Evolutionary conservation across 192 early-diverging fungal species (phyloP).

Genomic region (Backusella mclennaniae): DNA sequence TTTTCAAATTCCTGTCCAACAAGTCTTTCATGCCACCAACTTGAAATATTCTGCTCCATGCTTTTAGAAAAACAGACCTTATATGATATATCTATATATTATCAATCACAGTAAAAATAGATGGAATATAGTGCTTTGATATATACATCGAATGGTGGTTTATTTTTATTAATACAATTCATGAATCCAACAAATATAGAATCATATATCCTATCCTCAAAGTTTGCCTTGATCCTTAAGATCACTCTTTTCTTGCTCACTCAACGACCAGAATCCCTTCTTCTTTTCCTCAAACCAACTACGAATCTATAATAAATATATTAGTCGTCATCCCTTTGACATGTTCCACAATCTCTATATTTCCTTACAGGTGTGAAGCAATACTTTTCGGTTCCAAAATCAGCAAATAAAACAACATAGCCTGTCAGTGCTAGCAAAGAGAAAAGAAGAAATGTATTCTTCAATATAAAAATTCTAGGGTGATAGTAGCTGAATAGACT

Average conservation of each 20-base stretch:
- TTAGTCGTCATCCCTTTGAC: neutral
- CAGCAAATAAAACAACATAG: conserved; percentile 36
- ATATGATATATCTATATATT: too few relatives aligned
- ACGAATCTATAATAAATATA: conserved; percentile 15
- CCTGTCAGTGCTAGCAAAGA: conserved; percentile 14
- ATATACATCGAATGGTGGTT: neutral
- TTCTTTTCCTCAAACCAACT: conserved; percentile 29
- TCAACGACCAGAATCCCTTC: conserved; percentile 24
- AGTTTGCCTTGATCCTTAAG: conserved; percentile 31
- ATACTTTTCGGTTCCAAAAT: conserved; percentile 32
- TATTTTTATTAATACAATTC: neutral
- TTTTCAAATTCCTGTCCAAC: conserved; percentile 3
- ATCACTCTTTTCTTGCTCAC: conserved; percentile 22
- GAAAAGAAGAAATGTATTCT: neutral
- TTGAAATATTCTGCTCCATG: too few relatives aligned
- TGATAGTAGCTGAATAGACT: neutral
- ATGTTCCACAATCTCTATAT: too few relatives aligned
- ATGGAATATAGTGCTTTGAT: neutral
- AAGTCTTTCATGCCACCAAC: neutral
- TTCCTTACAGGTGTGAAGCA: conserved; percentile 24
- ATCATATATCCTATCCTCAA: neutral
- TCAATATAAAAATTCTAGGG: neutral
- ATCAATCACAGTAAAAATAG: too few relatives aligned
- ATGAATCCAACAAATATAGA: neutral
- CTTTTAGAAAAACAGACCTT: too few relatives aligned